Base-by-base conservation (phyloP, 2,329 filamentous ascomycete genomes). In the Monilinia vaccinii-corymbosi region DNA sequence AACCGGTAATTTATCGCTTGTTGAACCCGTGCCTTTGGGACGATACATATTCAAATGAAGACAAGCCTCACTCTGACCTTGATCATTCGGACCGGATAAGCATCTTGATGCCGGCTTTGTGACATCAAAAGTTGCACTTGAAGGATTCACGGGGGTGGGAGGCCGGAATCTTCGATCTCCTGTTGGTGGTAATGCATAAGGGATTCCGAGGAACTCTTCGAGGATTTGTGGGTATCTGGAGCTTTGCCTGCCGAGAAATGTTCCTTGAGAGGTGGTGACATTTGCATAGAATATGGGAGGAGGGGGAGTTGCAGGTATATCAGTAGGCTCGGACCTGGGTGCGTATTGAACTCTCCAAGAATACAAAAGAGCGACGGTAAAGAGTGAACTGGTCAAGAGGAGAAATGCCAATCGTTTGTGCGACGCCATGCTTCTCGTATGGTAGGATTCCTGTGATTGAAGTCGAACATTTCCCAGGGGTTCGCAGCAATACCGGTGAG, bases 31-130 rank as follows among this genome's bases (percentile, higher is more conserved):
- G 57, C 60, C 42, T 65, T 71, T 56, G 63, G 71, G 61, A 67
- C 70, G 36, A 64, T 76, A 81, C 16, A 84, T 69, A 66, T 83
- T 82, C 9, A 77, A 68, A 62, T 78, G 79, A 32, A 84, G 73
- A 60, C 80, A 82, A 68, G 81, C 74, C 71, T 84, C 81, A 52
- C 75, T 63, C 40, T 64, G 56, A 16, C 56, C 48, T 2, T 18
- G 49, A 21, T 64, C 60, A 10, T 31, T 25, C 4, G 58, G 44
- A 1, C 63, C 63, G 2, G 72, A 45, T 62, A 69, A 58, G 69
- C 70, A 62, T 64, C 68, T 52, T 59, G 62, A 23, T 13, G 75
- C 75, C 66, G 71, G 74, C 10, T 65, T 68, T 0, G 71, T 68
- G 0, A 72, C 74, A 64, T 77, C 70, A 50, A 77, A 72, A 5